These are phyloP conservation scores for Gyrodon lividus DNA, from an alignment of 768 basidiomycete species.

Conservation along the genomic window DNA sequence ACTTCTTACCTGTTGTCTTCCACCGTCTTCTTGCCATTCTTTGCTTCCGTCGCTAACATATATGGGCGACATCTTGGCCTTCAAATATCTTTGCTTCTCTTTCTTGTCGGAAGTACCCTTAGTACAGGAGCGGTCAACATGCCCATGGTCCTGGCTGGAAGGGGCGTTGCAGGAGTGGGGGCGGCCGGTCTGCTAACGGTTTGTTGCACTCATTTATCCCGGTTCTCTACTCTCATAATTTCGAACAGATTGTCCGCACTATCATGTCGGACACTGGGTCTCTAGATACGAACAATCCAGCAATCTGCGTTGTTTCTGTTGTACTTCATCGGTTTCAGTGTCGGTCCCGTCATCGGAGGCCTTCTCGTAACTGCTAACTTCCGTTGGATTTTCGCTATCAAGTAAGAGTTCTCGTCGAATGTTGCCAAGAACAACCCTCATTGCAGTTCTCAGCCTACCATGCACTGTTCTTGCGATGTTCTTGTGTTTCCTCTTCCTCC, in stretches of 20 bases:
- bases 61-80: constrained; percentile 49
- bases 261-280: constrained; percentile 44
- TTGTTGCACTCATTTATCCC: not conserved
- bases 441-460: constrained; percentile 37
- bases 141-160: constrained; percentile 43
- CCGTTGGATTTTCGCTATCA: constrained; percentile 58
- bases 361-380: constrained; percentile 40
- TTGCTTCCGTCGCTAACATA: constrained; percentile 48
- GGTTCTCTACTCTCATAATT: not conserved
- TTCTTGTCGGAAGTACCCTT: constrained; percentile 45
- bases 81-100: constrained; percentile 44
- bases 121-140: constrained; percentile 49
- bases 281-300: constrained; percentile 45
- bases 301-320: constrained; percentile 40
- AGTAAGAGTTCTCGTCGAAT: constrained; percentile 32
- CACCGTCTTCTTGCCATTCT: constrained; percentile 53
- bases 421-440: not conserved
- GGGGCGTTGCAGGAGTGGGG: constrained; percentile 51
- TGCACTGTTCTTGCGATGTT: constrained; percentile 35
- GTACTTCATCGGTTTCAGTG: constrained; percentile 41
- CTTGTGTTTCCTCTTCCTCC: constrained; percentile 42
- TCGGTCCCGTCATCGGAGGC: constrained; percentile 46
- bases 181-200: constrained; percentile 43
- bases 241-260: constrained; percentile 38
- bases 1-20: constrained; percentile 50